Percentiles rank a stretch among this genome's conserved stretches.
phyloP scores from a whole-genome alignment of 345 rosid species.

The Eucalyptus pumila region DNA sequence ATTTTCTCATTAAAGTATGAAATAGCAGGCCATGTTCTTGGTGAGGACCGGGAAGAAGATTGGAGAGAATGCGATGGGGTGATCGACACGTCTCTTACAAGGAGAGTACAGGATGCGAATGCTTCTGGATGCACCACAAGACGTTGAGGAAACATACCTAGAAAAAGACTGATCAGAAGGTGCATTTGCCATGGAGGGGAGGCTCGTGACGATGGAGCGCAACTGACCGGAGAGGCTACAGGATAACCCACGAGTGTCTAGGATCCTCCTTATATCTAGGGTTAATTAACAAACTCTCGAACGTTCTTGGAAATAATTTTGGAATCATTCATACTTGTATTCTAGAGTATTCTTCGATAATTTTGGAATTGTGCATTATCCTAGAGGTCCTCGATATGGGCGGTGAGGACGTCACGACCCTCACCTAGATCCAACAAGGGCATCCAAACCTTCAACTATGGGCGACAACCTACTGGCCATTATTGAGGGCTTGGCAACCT shows the following conservation, averaged over 20 bases:
- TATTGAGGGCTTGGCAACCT: not conserved
- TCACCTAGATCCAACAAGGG: not conserved
- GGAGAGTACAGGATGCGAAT: not conserved
- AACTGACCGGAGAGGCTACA: not conserved
- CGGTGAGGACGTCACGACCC: fast-evolving
- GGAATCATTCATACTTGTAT: not conserved
- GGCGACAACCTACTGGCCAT: fast-evolving
- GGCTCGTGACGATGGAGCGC: not conserved
- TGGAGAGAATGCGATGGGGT: not conserved
- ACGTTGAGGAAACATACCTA: not conserved
- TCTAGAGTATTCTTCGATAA: not conserved
- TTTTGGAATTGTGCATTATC: not conserved
- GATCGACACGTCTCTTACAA: not conserved
- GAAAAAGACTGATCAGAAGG: not conserved
- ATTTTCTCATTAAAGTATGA: not conserved
- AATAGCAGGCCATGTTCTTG: not conserved
- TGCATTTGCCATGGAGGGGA: not conserved
- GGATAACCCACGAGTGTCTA: not conserved
- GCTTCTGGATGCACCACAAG: not conserved
- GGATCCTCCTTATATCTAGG: not conserved
- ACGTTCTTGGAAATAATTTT: not conserved
- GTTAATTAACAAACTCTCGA: not conserved
- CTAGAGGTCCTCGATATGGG: fast-evolving
- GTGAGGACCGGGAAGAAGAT: not conserved
- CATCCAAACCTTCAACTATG: fast-evolving